Conservation (phyloP, 108 stramenopile genomes). For the Parmales sp. region DNA sequence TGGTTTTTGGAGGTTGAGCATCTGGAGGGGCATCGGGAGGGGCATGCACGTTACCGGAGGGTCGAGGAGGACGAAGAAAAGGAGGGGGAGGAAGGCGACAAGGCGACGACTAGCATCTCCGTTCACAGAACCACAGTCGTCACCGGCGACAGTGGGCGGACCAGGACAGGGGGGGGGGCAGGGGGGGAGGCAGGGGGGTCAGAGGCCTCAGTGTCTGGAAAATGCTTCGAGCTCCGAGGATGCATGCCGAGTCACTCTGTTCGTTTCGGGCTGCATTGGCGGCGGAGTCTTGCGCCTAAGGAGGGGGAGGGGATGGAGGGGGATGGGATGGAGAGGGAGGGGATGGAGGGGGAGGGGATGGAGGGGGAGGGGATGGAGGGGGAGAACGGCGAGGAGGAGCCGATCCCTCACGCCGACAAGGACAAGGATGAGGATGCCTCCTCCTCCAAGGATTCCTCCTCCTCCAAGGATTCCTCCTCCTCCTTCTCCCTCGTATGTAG, state of each 20-base stretch:
- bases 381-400: not conserved
- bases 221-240: conserved; percentile 5
- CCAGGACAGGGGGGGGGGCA: not conserved
- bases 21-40: too few relatives aligned
- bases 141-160: not conserved
- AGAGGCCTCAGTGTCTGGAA: too few relatives aligned
- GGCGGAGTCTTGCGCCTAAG: not conserved
- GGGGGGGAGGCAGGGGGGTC: too few relatives aligned
- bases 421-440: not conserved
- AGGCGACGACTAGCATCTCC: not conserved
- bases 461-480: not conserved
- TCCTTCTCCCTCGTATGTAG: not conserved
- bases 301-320: not conserved
- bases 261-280: not conserved
- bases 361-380: not conserved
- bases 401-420: not conserved
- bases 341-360: not conserved
- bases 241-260: not conserved
- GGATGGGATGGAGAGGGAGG: not conserved
- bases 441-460: not conserved
- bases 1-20: conserved; percentile 1
- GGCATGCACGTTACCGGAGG: too few relatives aligned
- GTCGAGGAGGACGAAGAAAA: not conserved
- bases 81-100: not conserved
- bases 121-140: not conserved